These are phyloP conservation scores for Pontederia paniculata DNA, from an alignment of 176 grass and related monocot genomes.

Conservation along the genomic window DNA sequence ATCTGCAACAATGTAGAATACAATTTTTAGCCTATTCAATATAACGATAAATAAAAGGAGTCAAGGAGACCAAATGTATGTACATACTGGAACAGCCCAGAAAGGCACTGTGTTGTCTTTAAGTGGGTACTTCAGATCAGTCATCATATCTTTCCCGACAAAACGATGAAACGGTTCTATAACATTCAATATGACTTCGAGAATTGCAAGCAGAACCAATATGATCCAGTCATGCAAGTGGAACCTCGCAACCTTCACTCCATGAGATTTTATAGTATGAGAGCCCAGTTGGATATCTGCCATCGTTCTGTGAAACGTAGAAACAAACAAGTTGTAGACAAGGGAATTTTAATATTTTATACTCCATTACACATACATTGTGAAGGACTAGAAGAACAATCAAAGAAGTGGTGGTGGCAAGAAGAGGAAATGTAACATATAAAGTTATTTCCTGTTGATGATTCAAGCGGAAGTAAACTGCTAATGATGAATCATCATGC, in stretches of 20 bases:
- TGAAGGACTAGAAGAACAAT: too few species aligned
- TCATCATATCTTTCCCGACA: slow-evolving; percentile 69
- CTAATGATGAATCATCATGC: too few species aligned
- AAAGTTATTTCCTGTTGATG: too few species aligned
- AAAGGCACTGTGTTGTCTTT: slow-evolving; percentile 59
- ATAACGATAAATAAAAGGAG: slow-evolving; percentile 5
- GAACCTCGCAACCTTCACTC: slow-evolving; percentile 36
- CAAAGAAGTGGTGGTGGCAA: too few species aligned
- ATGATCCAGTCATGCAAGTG: slow-evolving; percentile 71
- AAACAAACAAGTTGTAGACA: neutral
- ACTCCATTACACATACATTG: too few species aligned
- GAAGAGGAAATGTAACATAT: too few species aligned
- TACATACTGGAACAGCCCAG: slow-evolving; percentile 63
- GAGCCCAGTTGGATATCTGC: slow-evolving; percentile 39
- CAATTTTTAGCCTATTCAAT: neutral
- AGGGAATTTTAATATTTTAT: too few species aligned
- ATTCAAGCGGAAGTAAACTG: too few species aligned
- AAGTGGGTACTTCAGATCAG: slow-evolving; percentile 44
- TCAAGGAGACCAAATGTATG: neutral
- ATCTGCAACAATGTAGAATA: slow-evolving; percentile 35
- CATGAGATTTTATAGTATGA: slow-evolving; percentile 57
- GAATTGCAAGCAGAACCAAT: slow-evolving; percentile 31
- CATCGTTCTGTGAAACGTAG: slow-evolving; percentile 26
- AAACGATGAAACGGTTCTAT: slow-evolving; percentile 67
- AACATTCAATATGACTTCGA: slow-evolving; percentile 47